phyloP scores from a whole-genome alignment of 306 rosid genomes.

The Hippophae tibetana region DNA sequence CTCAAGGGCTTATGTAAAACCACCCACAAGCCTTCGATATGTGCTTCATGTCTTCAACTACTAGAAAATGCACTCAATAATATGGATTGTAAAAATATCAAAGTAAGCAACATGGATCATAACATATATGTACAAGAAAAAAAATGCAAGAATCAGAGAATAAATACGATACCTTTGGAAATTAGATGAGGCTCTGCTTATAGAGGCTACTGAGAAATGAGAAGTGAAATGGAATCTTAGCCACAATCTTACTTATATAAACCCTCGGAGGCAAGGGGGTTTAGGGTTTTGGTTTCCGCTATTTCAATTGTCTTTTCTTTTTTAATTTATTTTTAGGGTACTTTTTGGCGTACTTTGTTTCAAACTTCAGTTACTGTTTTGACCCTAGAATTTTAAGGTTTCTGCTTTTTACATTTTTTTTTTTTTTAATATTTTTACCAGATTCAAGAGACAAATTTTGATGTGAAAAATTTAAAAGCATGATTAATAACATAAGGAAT shows the following conservation, averaged over 20 bases:
- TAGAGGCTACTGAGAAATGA: slow-evolving; percentile 3
- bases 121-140: background rate
- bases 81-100: background rate
- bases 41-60: slow-evolving; percentile 24
- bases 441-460: no score
- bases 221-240: slow-evolving; percentile 2
- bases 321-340: no score
- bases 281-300: slow-evolving; percentile 40
- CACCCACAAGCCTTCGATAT: slow-evolving; percentile 73
- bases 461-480: no score
- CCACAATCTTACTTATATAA: slow-evolving; percentile 6
- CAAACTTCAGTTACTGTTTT: no score
- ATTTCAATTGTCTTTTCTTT: background rate
- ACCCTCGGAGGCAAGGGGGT: slow-evolving; percentile 4
- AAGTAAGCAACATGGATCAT: background rate
- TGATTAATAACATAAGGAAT: no score
- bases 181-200: background rate
- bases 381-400: no score
- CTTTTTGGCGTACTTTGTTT: no score
- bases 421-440: no score
- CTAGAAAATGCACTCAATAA: background rate
- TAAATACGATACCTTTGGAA: background rate
- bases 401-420: no score
- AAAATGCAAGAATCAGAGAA: background rate
- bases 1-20: slow-evolving; percentile 24